Conservation (phyloP, 176 grass and related monocot species). For the Zea luxurians region DNA sequence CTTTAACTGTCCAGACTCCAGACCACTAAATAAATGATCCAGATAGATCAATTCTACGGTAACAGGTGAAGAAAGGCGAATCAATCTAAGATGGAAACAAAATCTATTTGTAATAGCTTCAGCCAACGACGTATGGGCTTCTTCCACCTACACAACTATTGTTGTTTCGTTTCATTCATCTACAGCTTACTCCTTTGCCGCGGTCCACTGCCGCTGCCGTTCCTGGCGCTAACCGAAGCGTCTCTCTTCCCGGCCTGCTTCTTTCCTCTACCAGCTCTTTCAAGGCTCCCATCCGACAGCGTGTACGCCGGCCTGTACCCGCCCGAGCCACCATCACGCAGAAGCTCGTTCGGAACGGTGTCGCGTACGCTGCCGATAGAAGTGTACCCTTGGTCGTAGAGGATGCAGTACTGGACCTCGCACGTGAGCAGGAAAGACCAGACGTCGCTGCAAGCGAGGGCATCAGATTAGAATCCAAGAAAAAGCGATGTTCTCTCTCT, state of each 20-base stretch:
- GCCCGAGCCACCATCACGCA: slow-evolving; percentile 17
- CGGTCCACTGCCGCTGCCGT: too few species aligned
- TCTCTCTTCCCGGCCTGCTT: slow-evolving; percentile 15
- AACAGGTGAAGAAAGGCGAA: too few species aligned
- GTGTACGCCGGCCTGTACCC: slow-evolving; percentile 62
- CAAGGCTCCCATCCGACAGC: slow-evolving; percentile 61
- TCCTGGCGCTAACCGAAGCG: slow-evolving; percentile 23
- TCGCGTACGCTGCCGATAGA: slow-evolving; percentile 65
- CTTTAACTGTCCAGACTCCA: too few species aligned
- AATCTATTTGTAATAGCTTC: too few species aligned
- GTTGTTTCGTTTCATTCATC: background rate
- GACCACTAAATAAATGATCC: too few species aligned
- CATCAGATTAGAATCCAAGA: background rate
- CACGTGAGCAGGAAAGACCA: slow-evolving; percentile 70
- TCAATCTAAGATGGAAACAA: too few species aligned
- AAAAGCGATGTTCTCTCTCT: too few species aligned
- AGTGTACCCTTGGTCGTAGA: slow-evolving; percentile 85
- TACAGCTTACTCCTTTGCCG: background rate
- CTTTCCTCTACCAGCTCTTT: slow-evolving; percentile 59
- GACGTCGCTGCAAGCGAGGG: slow-evolving; percentile 55
- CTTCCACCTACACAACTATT: too few species aligned
- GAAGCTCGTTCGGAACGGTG: slow-evolving; percentile 60
- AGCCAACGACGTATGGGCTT: too few species aligned
- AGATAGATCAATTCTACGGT: too few species aligned
- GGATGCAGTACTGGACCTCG: slow-evolving; percentile 62